phyloP scores from a whole-genome alignment of 495 filamentous ascomycete species.

The Neurospora sp. region DNA sequence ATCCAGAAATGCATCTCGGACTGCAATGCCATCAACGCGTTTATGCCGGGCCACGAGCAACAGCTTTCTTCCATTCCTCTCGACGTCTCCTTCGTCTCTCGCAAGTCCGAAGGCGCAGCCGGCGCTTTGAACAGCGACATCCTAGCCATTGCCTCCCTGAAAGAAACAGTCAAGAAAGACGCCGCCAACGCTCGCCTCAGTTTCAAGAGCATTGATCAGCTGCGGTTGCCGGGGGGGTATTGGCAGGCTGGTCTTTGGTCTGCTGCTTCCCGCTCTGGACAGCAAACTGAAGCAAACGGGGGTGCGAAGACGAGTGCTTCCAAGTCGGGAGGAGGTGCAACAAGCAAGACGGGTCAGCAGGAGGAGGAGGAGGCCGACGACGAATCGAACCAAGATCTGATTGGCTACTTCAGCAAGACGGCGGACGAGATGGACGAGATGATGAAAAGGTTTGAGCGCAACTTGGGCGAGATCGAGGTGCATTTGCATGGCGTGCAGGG shows the following conservation, averaged over 20 bases:
- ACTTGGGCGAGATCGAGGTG: slow-evolving; percentile 71
- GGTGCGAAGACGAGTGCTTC: no score
- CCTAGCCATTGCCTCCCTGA: slow-evolving; percentile 55
- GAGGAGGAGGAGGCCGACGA: slow-evolving; percentile 40
- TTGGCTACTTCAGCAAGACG: slow-evolving; percentile 66
- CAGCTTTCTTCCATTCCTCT: slow-evolving; percentile 56
- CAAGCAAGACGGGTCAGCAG: not conserved
- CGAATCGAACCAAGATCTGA: slow-evolving; percentile 51
- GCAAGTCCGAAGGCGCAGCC: slow-evolving; percentile 65
- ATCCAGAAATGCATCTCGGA: slow-evolving; percentile 58
- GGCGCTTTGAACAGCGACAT: slow-evolving; percentile 63
- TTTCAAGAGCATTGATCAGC: slow-evolving; percentile 66
- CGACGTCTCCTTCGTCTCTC: slow-evolving; percentile 64
- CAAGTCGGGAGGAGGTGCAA: no score
- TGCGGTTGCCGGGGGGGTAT: slow-evolving; percentile 66
- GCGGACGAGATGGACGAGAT: slow-evolving; percentile 61
- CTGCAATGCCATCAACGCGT: slow-evolving; percentile 46
- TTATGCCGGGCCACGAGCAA: slow-evolving; percentile 54
- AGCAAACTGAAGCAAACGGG: no score
- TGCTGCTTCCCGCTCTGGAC: no score
- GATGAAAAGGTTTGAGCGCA: slow-evolving; percentile 54
- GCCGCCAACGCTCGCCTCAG: slow-evolving; percentile 60
- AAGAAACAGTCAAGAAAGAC: slow-evolving; percentile 53
- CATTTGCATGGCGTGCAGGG: slow-evolving; percentile 69
- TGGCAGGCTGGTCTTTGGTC: slow-evolving; percentile 51